Evolutionary conservation across 352 stramenopile genomes (phyloP).

Genomic region (Salisapilia sapeloensis): DNA sequence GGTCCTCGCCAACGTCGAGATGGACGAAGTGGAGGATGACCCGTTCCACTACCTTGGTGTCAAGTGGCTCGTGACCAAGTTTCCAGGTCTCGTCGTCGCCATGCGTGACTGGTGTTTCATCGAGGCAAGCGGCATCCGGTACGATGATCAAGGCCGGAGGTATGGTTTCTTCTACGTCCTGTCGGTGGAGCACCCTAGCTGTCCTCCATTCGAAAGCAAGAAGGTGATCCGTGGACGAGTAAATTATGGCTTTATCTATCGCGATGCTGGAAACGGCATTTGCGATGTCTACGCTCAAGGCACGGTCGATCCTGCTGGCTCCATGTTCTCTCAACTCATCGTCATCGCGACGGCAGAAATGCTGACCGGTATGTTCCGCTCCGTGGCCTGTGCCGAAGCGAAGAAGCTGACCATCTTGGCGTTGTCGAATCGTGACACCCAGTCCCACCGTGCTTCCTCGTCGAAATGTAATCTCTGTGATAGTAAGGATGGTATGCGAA

Average conservation of each 20-base stretch:
- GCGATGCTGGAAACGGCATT: slow-evolving; percentile 14
- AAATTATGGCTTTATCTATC: slow-evolving; percentile 16
- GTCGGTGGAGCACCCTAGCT: slow-evolving; percentile 22
- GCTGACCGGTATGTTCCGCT: slow-evolving; percentile 13
- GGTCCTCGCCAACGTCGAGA: slow-evolving; percentile 19
- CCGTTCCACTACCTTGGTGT: slow-evolving; percentile 31
- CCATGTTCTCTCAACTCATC: slow-evolving; percentile 10
- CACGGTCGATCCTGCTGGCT: slow-evolving; percentile 18
- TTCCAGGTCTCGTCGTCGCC: slow-evolving; percentile 7
- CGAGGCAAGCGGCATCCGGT: slow-evolving; percentile 25
- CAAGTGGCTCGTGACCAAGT: slow-evolving; percentile 27
- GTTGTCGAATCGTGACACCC: slow-evolving; percentile 4
- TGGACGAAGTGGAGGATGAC: slow-evolving; percentile 11
- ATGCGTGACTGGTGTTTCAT: slow-evolving; percentile 11
- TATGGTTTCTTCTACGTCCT: slow-evolving; percentile 28
- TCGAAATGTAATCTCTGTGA: slow-evolving; percentile 6
- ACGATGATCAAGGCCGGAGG: slow-evolving; percentile 9
- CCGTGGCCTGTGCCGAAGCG: slow-evolving; percentile 21
- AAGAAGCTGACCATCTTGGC: slow-evolving; percentile 36
- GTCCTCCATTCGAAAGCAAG: slow-evolving; percentile 15
- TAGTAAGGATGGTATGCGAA: slow-evolving; percentile 2
- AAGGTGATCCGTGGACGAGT: slow-evolving; percentile 13
- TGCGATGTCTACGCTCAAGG: slow-evolving; percentile 26
- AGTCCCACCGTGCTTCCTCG: too few relatives aligned
- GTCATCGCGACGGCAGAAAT: slow-evolving; percentile 16